Base-by-base conservation (phyloP, 257 asterid genomes). In the Ajuga chamaepitys region DNA sequence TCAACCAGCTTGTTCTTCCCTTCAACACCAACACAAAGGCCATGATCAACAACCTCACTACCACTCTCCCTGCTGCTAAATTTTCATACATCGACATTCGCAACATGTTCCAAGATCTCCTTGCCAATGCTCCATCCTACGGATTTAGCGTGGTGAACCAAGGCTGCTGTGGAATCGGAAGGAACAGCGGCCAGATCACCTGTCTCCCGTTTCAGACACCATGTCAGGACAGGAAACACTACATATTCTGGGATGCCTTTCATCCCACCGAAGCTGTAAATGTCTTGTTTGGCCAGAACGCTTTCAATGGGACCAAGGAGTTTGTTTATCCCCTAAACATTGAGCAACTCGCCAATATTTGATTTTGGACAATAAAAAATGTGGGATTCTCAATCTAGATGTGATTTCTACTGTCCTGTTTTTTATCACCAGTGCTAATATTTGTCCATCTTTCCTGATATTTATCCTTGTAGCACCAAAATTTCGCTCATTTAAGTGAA, bases 241-340 rank as follows among this genome's bases (percentile, higher is more conserved):
- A 82, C 70, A 71, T 88, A 56, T 88, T 86, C 78, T 88, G 98
- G 98, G 98, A 91, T 58, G 98, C 98, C 1, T 91, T 81, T 66
- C 96, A 91, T 72, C 96, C 96, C 1, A 88, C 98, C 0, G 90
- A 73, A 62, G 98, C 98, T 9, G 95, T 88, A 0, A 91, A 91
- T 60, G 54, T 77, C 24, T 44, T 91, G 77, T 81, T 91, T 37
- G 98, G 83, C 3, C 77, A 67, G 73, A 82, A 62, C 53, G 95
- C 96, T 44, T 91, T 88, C 68, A 70, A 48, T 62, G 95, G 96
- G 37, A 77, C 64, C 46, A 71, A 62, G 1, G 52, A 73, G 17
- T 59, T 80, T 53, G 88, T 80, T 35, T 88, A 86, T 74, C 96
- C 98, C 21, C 61, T 80, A 7, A 88, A 72, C 76, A 83, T 91